These are phyloP conservation scores for Penicillium silybi DNA, from an alignment of 495 filamentous ascomycete species.

Conservation along the genomic window DNA sequence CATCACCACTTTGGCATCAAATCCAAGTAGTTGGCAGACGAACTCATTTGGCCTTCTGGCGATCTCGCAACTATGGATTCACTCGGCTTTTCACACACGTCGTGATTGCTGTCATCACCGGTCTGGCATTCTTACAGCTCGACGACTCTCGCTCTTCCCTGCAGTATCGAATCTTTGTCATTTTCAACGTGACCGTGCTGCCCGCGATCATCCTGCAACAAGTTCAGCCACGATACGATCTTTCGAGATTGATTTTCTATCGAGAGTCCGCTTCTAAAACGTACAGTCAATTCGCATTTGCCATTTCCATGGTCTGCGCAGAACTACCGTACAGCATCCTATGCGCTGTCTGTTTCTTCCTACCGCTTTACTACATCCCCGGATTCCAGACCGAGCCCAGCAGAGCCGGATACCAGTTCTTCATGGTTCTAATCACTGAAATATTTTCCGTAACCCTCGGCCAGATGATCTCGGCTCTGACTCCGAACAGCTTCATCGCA, in stretches of 20 bases:
- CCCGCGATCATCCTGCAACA: slow-evolving; percentile 73
- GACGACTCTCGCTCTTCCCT: slow-evolving; percentile 63
- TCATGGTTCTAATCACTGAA: slow-evolving; percentile 75
- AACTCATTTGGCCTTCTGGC: slow-evolving; percentile 66
- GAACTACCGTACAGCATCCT: slow-evolving; percentile 74
- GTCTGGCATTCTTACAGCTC: slow-evolving; percentile 66
- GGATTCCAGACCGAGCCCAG: slow-evolving; percentile 51
- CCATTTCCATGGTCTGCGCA: slow-evolving; percentile 64
- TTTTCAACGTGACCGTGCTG: slow-evolving; percentile 77
- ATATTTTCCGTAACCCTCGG: slow-evolving; percentile 71
- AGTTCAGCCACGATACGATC: slow-evolving; percentile 72
- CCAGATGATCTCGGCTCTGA: slow-evolving; percentile 64
- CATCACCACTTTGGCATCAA: slow-evolving; percentile 70
- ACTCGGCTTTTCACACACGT: slow-evolving; percentile 75
- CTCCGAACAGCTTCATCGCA: slow-evolving; percentile 66
- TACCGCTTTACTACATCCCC: slow-evolving; percentile 72
- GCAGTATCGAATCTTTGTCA: slow-evolving; percentile 77
- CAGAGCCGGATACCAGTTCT: slow-evolving; percentile 75
- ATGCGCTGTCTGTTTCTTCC: slow-evolving; percentile 69
- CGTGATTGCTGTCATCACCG: slow-evolving; percentile 67
- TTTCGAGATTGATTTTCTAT: slow-evolving; percentile 72
- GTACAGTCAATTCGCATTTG: slow-evolving; percentile 70
- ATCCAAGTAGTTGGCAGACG: slow-evolving; percentile 61
- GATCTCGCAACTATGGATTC: slow-evolving; percentile 71
- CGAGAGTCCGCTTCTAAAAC: slow-evolving; percentile 76